A percentile compares a stretch with the other conserved stretches of the same genome.
phyloP scores from a whole-genome alignment of 305 asterid genomes.

The Fraxinus nigra region DNA sequence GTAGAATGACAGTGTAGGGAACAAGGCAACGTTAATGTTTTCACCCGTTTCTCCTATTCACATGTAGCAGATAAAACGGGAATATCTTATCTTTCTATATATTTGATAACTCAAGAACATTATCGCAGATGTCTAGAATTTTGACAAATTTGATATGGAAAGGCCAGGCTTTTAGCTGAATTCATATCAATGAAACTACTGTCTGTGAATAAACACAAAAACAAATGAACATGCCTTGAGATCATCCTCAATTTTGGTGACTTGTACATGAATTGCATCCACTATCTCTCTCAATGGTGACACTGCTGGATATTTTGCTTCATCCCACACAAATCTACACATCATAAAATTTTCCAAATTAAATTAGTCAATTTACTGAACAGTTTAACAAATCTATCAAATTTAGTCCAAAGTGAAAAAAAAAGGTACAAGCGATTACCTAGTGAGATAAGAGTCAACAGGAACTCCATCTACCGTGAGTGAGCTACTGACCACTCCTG shows the following conservation, averaged over 20 bases:
- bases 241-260: constrained; percentile 91
- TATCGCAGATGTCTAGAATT: not conserved
- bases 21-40: not conserved
- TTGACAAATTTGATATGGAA: not conserved
- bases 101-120: not conserved
- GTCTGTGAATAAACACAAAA: not conserved
- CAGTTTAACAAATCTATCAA: not conserved
- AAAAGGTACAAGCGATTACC: constrained; percentile 34
- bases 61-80: not conserved
- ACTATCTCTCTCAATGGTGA: constrained; percentile 84
- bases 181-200: not conserved
- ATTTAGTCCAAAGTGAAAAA: not conserved
- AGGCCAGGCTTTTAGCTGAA: not conserved
- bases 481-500: constrained; percentile 76
- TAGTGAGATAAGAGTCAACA: constrained; percentile 90
- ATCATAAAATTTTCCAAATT: constrained; percentile 12
- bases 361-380: not conserved
- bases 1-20: not conserved
- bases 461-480: constrained; percentile 97
- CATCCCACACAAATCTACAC: constrained; percentile 90
- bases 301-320: constrained; percentile 89
- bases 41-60: not conserved
- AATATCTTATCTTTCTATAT: not conserved
- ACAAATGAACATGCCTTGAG: constrained; percentile 57
- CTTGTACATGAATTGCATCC: constrained; percentile 80